Conservation (phyloP, 1,284 basidiomycete species). For the Cystobasidium sp. region DNA sequence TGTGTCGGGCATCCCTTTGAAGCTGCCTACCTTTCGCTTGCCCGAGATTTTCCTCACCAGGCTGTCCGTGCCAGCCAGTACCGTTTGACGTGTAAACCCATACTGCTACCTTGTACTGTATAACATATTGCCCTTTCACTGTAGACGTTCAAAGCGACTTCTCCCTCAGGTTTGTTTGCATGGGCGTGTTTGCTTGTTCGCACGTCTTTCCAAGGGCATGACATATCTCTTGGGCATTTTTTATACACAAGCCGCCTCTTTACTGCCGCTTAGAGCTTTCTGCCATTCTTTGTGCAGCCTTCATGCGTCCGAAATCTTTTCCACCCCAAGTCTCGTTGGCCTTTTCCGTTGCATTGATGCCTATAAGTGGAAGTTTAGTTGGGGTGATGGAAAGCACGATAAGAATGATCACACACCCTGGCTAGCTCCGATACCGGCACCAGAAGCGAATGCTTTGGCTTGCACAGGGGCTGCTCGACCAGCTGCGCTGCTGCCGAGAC, state of each 20-base stretch:
- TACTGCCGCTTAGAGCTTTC: constrained; percentile 12
- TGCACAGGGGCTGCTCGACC: constrained; percentile 42
- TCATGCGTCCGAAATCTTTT: constrained; percentile 30
- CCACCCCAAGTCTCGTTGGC: constrained; percentile 35
- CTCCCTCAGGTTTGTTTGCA: too few species aligned
- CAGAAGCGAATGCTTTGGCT: constrained; percentile 37
- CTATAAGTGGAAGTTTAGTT: not conserved
- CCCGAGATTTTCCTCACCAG: not conserved
- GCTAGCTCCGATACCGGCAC: constrained; percentile 45
- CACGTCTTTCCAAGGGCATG: not conserved
- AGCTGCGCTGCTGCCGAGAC: constrained; percentile 16
- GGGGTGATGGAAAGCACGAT: not conserved
- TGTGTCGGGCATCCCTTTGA: not conserved
- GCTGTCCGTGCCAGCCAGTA: too few species aligned
- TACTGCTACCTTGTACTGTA: not conserved
- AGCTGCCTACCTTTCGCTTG: not conserved
- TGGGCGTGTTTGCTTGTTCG: too few species aligned
- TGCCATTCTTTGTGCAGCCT: constrained; percentile 32
- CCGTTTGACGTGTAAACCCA: too few species aligned
- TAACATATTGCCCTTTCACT: not conserved
- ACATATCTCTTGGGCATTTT: not conserved
- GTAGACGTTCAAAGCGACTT: too few species aligned
- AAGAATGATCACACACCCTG: constrained; percentile 15
- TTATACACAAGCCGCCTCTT: not conserved
- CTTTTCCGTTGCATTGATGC: constrained; percentile 32